Percentiles rank a stretch among this genome's conserved stretches.
These are phyloP conservation scores for Rubia yunnanensis DNA, from an alignment of 257 asterid genomes.

Conservation along the genomic window DNA sequence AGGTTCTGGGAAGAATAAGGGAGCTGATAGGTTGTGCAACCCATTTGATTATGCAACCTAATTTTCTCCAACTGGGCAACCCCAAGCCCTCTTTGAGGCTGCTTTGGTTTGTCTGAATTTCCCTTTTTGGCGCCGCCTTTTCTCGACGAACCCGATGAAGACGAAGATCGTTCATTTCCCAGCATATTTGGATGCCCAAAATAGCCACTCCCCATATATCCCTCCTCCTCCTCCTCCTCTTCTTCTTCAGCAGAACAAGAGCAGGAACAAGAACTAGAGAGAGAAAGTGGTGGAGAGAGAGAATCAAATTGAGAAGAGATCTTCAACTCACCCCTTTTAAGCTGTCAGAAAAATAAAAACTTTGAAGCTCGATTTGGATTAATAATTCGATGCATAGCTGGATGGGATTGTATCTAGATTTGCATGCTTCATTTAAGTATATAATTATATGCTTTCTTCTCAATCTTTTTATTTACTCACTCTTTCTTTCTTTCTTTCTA, in stretches of 20 bases:
- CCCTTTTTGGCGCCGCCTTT: slow-evolving; percentile 46
- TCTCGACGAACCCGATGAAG: slow-evolving; percentile 46
- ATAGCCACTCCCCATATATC: slow-evolving; percentile 55
- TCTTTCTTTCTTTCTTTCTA: background rate
- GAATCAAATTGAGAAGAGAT: slow-evolving; percentile 30
- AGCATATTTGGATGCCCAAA: slow-evolving; percentile 41
- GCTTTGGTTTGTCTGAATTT: slow-evolving; percentile 66
- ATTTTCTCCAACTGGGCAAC: slow-evolving; percentile 93
- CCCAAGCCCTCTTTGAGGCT: slow-evolving; percentile 90
- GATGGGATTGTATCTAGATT: slow-evolving; percentile 73
- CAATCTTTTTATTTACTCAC: background rate
- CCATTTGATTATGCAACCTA: slow-evolving; percentile 71
- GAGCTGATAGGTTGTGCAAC: slow-evolving; percentile 22
- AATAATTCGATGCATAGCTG: slow-evolving; percentile 66
- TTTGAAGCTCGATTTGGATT: slow-evolving; percentile 24
- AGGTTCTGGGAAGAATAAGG: slow-evolving; percentile 44
- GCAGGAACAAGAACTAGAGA: background rate
- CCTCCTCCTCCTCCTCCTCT: background rate
- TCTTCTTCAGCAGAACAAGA: background rate
- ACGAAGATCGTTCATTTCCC: slow-evolving; percentile 28
- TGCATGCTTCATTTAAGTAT: slow-evolving; percentile 39
- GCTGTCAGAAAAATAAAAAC: slow-evolving; percentile 28
- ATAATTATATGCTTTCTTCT: slow-evolving; percentile 16
- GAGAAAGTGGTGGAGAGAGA: background rate
- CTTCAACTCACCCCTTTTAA: slow-evolving; percentile 42